A percentile compares a stretch with the other conserved stretches of the same genome.
Evolutionary conservation across 441 rosid species (phyloP).

Genomic region (Pelargonium fulgidum): DNA sequence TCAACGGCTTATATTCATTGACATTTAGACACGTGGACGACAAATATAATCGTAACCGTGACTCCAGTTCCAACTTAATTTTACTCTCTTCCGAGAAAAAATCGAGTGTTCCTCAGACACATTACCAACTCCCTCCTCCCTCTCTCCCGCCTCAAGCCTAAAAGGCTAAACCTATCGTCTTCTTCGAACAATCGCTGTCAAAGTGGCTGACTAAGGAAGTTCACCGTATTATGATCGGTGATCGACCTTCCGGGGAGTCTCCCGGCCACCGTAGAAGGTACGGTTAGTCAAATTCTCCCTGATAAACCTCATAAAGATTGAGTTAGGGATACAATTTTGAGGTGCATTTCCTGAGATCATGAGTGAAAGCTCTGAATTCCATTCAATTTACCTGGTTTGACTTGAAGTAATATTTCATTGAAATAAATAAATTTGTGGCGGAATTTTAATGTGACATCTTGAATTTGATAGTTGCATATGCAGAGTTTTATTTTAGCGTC

Average conservation of each 20-base stretch:
- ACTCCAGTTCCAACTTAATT: constrained; percentile 27
- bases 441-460: not conserved
- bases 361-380: not conserved
- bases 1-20: constrained; percentile 30
- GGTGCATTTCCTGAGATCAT: constrained; percentile 13
- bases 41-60: constrained; percentile 21
- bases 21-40: constrained; percentile 33
- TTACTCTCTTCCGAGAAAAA: constrained; percentile 27
- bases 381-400: not conserved
- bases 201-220: constrained; percentile 13
- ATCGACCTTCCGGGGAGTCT: constrained; percentile 20
- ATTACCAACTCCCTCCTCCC: constrained; percentile 14
- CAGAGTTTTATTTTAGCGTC: not conserved
- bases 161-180: not conserved
- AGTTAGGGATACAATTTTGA: not conserved
- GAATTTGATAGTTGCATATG: not conserved
- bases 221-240: constrained; percentile 15
- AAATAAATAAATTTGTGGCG: not conserved
- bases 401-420: not conserved
- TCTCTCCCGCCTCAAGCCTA: not conserved
- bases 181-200: constrained; percentile 19
- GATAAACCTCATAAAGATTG: not conserved
- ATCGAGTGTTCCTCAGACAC: constrained; percentile 48
- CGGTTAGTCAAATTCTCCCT: not conserved
- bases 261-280: constrained; percentile 30